Base-by-base conservation (phyloP, 495 filamentous ascomycete species). In the Neurospora sp. region DNA sequence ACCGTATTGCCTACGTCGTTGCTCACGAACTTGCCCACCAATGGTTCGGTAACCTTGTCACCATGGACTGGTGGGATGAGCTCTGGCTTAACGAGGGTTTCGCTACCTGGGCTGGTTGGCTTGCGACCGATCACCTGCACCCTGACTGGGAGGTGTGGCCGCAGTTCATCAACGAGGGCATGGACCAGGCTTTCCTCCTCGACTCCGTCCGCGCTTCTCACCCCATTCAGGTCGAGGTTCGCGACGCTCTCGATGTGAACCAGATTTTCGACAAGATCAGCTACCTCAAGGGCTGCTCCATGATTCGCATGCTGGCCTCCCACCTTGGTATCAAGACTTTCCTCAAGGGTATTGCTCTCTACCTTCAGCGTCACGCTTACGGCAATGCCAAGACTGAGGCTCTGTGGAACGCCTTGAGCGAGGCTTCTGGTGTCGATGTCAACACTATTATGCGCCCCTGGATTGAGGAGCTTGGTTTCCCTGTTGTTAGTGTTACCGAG, bases 81-180 rank as follows among this genome's bases (percentile, higher is more conserved):
- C 86, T 99, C 31, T 99, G 96, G 95, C 87, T 98, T 14, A 96
- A 96, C 74, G 95, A 98, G 81, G 95, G 94, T 3, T 99, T 99
- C 81, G 96, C 96, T 31, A 99, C 96, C 5, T 98, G 95, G 96
- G 93, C 97, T 69, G 95, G 95, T 69, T 99, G 95, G 95, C 87
- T 94, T 69, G 95, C 95, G 18, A 90, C 93, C 31, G 93, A 97
- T 80, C 89, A 96, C 80, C 90, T 98, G 73, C 91, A 97, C 82
- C 95, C 94, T 7, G 94, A 96, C 70, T 97, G 94, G 93, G 90
- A 97, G 76, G 89, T 97, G 39, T 97, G 94, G 94, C 91, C 91
- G 53, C 93, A 97, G 84, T 99, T 97, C 84, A 92, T 97, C 75
- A 92, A 92, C 82, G 94, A 98, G 82, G 90, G 91, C 77, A 90